Conservation (phyloP, 2,329 filamentous ascomycete species). For the Hypoxylon sp. region DNA sequence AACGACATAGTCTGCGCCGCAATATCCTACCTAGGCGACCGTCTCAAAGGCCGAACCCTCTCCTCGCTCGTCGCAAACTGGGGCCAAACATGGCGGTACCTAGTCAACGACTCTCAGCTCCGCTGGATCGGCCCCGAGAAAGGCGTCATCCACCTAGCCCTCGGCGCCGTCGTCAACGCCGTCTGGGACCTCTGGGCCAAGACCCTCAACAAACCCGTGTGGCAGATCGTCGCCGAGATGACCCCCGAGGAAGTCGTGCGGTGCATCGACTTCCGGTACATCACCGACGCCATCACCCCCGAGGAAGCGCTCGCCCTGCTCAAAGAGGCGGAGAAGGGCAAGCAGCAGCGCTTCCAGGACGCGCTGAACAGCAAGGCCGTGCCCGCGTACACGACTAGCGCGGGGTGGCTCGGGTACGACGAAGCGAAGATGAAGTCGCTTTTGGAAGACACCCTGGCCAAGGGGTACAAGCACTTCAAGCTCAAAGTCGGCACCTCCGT, state of each 20-base stretch:
- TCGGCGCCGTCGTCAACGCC: constrained; percentile 90
- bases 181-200: constrained; percentile 98
- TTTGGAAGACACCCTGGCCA: constrained; percentile 78
- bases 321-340: constrained; percentile 73
- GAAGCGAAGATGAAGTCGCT: constrained; percentile 87
- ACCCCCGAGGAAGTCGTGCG: constrained; percentile 85
- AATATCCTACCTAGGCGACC: constrained; percentile 81
- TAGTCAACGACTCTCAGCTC: constrained; percentile 91
- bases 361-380: constrained; percentile 81
- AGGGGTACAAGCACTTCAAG: constrained; percentile 90
- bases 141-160: constrained; percentile 91
- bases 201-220: constrained; percentile 85
- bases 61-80: constrained; percentile 82
- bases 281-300: constrained; percentile 91
- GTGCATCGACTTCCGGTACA: constrained; percentile 95
- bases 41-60: constrained; percentile 80
- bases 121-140: constrained; percentile 97
- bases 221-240: constrained; percentile 92
- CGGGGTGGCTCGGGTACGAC: constrained; percentile 91
- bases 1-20: constrained; percentile 93
- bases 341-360: constrained; percentile 78
- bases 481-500: constrained; percentile 85
- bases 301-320: constrained; percentile 83
- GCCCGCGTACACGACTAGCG: constrained; percentile 90
- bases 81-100: constrained; percentile 90